Conservation (phyloP, 129 eudicot species). For the Solidago caesia region DNA sequence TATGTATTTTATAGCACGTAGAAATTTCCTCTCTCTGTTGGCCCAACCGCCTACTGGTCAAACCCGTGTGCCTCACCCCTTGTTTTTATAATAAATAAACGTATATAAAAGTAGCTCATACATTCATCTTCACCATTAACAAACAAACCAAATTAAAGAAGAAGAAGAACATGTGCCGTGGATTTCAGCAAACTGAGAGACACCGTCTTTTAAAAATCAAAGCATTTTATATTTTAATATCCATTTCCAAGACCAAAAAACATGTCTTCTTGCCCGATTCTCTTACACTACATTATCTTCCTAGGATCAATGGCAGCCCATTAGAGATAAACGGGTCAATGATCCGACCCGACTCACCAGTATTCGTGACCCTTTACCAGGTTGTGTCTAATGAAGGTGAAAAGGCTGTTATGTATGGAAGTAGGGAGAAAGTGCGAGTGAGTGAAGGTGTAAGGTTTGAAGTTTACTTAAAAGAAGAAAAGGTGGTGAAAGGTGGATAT, state of each 20-base stretch:
- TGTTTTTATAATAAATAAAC: constrained; percentile 16
- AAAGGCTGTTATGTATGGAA: constrained; percentile 34
- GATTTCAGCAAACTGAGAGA: constrained; percentile 48
- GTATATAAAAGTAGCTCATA: constrained; percentile 4
- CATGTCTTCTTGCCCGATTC: constrained; percentile 41
- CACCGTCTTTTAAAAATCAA: constrained; percentile 53
- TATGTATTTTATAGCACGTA: constrained; percentile 17
- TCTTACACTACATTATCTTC: constrained; percentile 60
- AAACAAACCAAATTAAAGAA: background rate
- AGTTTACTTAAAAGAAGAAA: constrained; percentile 52
- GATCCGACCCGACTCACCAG: constrained; percentile 61
- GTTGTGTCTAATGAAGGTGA: constrained; percentile 24
- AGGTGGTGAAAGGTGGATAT: constrained; percentile 57
- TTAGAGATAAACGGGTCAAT: constrained; percentile 57
- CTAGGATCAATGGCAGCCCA: constrained; percentile 63
- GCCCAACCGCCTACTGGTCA: constrained; percentile 20
- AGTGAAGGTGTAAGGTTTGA: constrained; percentile 73
- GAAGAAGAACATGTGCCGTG: constrained; percentile 50
- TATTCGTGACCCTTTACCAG: constrained; percentile 65
- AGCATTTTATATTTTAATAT: constrained; percentile 46
- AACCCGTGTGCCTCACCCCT: constrained; percentile 57
- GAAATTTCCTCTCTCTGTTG: constrained; percentile 23
- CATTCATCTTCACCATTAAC: background rate
- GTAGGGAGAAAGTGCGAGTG: constrained; percentile 52
- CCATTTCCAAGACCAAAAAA: constrained; percentile 25